Evolutionary conservation across 2,329 filamentous ascomycete genomes (phyloP).

Genomic region (Ambrosiella xylebori): DNA sequence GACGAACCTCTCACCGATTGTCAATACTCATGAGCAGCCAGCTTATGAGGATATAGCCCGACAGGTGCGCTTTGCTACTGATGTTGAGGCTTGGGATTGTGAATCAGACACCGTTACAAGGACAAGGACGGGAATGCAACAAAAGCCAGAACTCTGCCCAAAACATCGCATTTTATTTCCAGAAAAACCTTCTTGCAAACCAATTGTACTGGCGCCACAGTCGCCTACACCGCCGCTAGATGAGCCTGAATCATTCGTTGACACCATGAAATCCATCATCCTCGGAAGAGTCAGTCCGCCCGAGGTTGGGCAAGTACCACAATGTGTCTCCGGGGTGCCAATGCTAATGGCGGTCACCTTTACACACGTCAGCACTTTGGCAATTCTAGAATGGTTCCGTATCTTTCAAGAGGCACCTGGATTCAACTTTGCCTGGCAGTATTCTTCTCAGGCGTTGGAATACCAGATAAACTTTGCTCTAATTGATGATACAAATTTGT

Average conservation of each 20-base stretch:
- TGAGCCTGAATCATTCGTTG: too few species aligned
- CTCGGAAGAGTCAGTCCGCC: too few species aligned
- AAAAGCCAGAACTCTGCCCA: not conserved
- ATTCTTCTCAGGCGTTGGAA: conserved; percentile 20
- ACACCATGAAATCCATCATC: too few species aligned
- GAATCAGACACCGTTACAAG: not conserved
- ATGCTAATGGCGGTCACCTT: not conserved
- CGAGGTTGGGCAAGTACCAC: too few species aligned
- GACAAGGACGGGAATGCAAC: not conserved
- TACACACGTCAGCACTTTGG: not conserved
- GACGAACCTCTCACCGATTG: not conserved
- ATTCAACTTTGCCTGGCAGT: conserved; percentile 22
- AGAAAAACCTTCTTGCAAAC: too few species aligned
- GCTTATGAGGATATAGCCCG: not conserved
- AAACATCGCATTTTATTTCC: too few species aligned
- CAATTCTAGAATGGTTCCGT: conserved; percentile 16
- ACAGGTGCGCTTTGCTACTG: conserved; percentile 3
- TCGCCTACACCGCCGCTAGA: too few species aligned
- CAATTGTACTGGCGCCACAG: too few species aligned
- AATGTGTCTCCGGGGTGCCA: too few species aligned
- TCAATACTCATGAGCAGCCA: not conserved
- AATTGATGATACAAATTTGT: conserved; percentile 5
- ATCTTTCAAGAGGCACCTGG: conserved; percentile 16
- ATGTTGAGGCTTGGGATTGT: conserved; percentile 6
- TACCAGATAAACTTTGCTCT: not conserved